Percentiles rank a stretch among this genome's conserved stretches.
Evolutionary conservation across 179 eudicot species (phyloP).

Genomic region (Silene noctiflora): DNA sequence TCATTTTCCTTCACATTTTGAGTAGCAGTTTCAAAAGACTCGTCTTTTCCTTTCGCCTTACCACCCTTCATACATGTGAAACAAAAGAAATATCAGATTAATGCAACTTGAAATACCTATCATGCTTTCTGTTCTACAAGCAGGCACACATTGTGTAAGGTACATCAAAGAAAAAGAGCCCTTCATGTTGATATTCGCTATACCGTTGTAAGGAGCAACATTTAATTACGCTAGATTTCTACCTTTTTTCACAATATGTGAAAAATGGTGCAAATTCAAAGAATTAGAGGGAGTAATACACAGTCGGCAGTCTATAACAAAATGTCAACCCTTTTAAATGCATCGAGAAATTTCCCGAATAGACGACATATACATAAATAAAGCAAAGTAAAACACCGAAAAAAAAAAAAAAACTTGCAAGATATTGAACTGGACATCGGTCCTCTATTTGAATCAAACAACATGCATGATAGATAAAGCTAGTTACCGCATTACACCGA

Average conservation of each 20-base stretch:
- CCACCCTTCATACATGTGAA: constrained; percentile 15
- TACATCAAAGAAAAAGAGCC: background rate
- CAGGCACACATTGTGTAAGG: background rate
- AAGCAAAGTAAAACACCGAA: background rate
- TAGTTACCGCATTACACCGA: background rate
- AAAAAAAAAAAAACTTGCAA: background rate
- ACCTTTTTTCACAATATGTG: too few relatives aligned
- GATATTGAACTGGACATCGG: background rate
- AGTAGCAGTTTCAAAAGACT: constrained; percentile 8
- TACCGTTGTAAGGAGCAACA: too few relatives aligned
- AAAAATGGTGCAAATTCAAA: too few relatives aligned
- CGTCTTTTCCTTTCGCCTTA: constrained; percentile 26
- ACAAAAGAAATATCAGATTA: background rate
- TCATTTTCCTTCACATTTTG: constrained; percentile 39
- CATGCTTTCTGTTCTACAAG: background rate
- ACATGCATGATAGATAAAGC: background rate
- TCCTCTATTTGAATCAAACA: background rate
- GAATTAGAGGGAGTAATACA: too few relatives aligned
- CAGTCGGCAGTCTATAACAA: too few relatives aligned
- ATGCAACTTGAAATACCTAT: background rate
- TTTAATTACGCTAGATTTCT: too few relatives aligned
- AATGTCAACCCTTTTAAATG: background rate
- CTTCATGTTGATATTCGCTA: background rate
- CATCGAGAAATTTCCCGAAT: background rate
- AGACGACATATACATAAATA: background rate